Evolutionary conservation across 768 basidiomycete genomes (phyloP), one percentile per base, ranked within the genome.

Genomic region (Tulasnella sp.): DNA sequence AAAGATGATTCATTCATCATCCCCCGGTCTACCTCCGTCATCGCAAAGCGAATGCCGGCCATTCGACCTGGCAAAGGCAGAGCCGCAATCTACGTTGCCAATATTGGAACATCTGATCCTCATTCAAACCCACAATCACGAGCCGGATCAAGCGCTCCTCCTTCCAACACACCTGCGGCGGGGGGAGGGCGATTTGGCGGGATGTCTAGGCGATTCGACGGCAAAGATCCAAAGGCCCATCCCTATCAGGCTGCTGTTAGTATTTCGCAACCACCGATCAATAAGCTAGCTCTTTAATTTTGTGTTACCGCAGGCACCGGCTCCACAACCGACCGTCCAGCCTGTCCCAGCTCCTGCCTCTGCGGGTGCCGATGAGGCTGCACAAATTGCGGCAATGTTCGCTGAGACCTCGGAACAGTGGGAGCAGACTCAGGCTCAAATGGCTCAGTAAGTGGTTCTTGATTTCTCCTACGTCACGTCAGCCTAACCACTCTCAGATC

Each of bases 351-450:
- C 74, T 20, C 69, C 44, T 5, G 26, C 74, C 5, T 51, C 51
- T 11, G 69, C 39, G 40, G 86, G 88, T 61, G 88, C 90, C 72
- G 97, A 98, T 80, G 98, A 99, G 84, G 93, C 92, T 40, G 93
- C 92, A n/a, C 92, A 94, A 46, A 93, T 99, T 88, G 93, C 92
- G n/a, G 96, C 96, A 81, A 98, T 99, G 94, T 96, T 99, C 84
- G 92, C 94, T 84, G 93, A 93, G 79, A 93, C 95, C 85, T 91
- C 91, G 55, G 91, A 93, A 80, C 94, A 96, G 85, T 99, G 97
- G 98, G 93, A 98, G 87, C 93, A 96, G 89, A 92, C 96, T 83
- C 95, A 98, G 87, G 96, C 98, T 88, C 95, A 97, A 89, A 98
- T 99, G 96, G 93, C 96, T 83, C 92, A 95, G 98, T 99, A 88